phyloP scores from a whole-genome alignment of 495 filamentous ascomycete species.

The Pseudomonodictys pantanalensis region DNA sequence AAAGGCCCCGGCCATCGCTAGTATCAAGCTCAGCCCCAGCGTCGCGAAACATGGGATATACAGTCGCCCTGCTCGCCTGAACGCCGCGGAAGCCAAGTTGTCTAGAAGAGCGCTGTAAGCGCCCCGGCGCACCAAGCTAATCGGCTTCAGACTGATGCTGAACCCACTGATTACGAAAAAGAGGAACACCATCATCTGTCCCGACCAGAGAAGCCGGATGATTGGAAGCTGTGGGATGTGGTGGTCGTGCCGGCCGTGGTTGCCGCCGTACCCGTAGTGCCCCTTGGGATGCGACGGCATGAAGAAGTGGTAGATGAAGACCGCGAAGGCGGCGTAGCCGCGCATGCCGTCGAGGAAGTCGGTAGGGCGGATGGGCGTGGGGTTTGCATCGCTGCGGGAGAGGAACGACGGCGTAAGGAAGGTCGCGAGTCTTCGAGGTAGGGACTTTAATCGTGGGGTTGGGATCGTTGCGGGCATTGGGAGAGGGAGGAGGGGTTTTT shows the following conservation, averaged over 20 bases:
- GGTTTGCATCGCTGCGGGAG: no score
- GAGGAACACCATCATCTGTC: slow-evolving; percentile 3
- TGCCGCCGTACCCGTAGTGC: slow-evolving; percentile 1
- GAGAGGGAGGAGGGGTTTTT: no score
- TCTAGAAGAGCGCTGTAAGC: neutral
- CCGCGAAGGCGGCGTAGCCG: slow-evolving; percentile 10
- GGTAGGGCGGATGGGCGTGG: slow-evolving; percentile 1
- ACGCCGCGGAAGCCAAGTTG: neutral
- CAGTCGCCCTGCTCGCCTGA: neutral
- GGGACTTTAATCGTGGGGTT: no score
- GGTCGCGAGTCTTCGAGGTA: no score
- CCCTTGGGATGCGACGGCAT: slow-evolving; percentile 12
- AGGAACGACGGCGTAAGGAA: no score
- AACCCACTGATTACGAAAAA: slow-evolving; percentile 19
- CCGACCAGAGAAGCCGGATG: neutral
- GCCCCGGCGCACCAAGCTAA: neutral
- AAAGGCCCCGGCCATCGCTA: neutral
- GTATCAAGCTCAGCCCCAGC: neutral
- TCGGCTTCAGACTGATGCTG: slow-evolving; percentile 6
- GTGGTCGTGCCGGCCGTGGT: slow-evolving; percentile 4
- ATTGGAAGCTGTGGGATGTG: slow-evolving; percentile 9
- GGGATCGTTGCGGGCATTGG: no score
- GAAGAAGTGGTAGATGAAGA: slow-evolving; percentile 4
- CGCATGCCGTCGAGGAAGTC: slow-evolving; percentile 15
- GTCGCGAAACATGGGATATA: slow-evolving; percentile 6